Base-by-base conservation (phyloP, 2,329 filamentous ascomycete genomes). In the Fusarium armeniacum region DNA sequence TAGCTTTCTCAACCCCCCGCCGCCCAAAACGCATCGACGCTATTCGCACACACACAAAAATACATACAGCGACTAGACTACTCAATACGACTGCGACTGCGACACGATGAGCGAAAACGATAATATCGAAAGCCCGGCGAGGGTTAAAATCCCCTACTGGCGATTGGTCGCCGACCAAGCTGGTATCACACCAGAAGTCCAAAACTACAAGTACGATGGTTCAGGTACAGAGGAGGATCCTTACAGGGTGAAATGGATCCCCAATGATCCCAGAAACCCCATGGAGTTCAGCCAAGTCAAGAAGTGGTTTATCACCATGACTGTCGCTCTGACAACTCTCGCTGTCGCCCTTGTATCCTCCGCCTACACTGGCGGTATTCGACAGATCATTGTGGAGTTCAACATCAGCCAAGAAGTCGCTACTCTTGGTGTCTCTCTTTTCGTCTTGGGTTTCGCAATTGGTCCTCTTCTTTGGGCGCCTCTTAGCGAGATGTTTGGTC, bases 391-490 rank as follows among this genome's bases (percentile, higher is more conserved):
- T 0, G n/a, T 53, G 5, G 67, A 70, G 28, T 70, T 70, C 38
- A 24, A 58, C 6, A 70, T 70, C 13, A 70, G 67, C 51, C 67
- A 70, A 35, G 58, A 70, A 44, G 61, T 71, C 3, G 69, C 65
- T 45, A 71, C 69, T 5, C 61, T 71, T 15, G 69, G 69, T 20
- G 68, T 71, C 1, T 72, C 69, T 3, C 60, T 71, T 9, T 71
- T 72, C 24, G 68, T 71, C 4, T 44, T 71, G 35, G 69, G 69
- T 26, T 72, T 71, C 72, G 92, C 91, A 71, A 81, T 94, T 53
- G 91, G 71, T 16, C 92, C 92, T 4, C 90, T 94, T 85, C 84
- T 84, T 0, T 94, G 94, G 75, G 92, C 92, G 6, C 92, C 92
- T 0, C 78, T 93, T 26, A 91, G 88, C 12, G 92, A 95, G 76